A percentile compares a stretch with the other conserved stretches of the same genome.
Conservation (phyloP, 2,329 filamentous ascomycete species). For the Fusarium incarnatum region DNA sequence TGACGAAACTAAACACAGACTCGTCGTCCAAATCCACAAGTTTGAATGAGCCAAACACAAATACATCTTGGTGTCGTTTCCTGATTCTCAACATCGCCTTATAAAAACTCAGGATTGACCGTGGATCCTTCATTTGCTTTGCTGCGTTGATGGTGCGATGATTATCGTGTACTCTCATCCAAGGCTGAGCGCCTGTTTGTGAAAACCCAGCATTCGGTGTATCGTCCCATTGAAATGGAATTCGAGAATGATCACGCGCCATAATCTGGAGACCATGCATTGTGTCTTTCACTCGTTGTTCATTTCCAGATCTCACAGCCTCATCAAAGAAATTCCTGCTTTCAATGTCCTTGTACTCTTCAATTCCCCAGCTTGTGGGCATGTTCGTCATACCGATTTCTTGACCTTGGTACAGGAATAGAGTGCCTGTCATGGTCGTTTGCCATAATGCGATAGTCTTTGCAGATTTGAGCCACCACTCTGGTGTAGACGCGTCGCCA, state of each 20-base stretch:
- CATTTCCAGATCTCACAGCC: slow-evolving; percentile 52
- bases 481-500: slow-evolving; percentile 58
- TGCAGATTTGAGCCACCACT: slow-evolving; percentile 57
- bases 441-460: slow-evolving; percentile 66
- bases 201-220: slow-evolving; percentile 72
- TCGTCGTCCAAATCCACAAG: slow-evolving; percentile 63
- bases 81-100: slow-evolving; percentile 63
- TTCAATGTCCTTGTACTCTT: slow-evolving; percentile 67
- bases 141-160: slow-evolving; percentile 68
- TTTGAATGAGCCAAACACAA: slow-evolving; percentile 71
- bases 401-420: slow-evolving; percentile 71
- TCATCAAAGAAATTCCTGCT: slow-evolving; percentile 63
- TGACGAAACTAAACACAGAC: slow-evolving; percentile 68
- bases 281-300: slow-evolving; percentile 57
- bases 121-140: slow-evolving; percentile 56
- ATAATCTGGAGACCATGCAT: slow-evolving; percentile 66
- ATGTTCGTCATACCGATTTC: slow-evolving; percentile 72
- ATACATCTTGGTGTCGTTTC: slow-evolving; percentile 67
- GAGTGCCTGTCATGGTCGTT: slow-evolving; percentile 62
- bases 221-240: slow-evolving; percentile 75
- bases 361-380: slow-evolving; percentile 60
- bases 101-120: slow-evolving; percentile 70
- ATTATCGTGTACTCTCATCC: slow-evolving; percentile 75
- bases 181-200: slow-evolving; percentile 59
- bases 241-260: slow-evolving; percentile 71